phyloP scores from a whole-genome alignment of 805 yeast species.

The Millerozyma acaciae region DNA sequence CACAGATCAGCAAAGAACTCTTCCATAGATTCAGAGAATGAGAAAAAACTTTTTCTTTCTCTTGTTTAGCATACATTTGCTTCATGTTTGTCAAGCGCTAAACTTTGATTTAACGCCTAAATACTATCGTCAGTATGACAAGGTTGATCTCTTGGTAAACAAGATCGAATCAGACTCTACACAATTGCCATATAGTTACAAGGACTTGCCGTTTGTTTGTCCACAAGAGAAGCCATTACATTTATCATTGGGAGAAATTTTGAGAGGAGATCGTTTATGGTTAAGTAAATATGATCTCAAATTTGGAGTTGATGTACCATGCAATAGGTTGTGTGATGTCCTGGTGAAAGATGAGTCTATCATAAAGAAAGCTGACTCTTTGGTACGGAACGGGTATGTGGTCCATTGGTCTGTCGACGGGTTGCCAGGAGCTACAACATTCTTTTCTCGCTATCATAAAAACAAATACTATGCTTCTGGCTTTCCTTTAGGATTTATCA shows the following conservation, averaged over 20 bases:
- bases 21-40: no score
- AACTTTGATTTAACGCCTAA: slow-evolving; percentile 31
- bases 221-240: slow-evolving; percentile 63
- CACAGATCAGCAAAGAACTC: no score
- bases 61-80: neutral
- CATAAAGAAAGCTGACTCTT: slow-evolving; percentile 51
- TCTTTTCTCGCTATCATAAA: slow-evolving; percentile 51
- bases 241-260: slow-evolving; percentile 69
- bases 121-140: slow-evolving; percentile 48
- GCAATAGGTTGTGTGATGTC: slow-evolving; percentile 66
- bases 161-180: slow-evolving; percentile 76
- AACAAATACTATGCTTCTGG: slow-evolving; percentile 80
- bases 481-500: slow-evolving; percentile 73
- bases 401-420: slow-evolving; percentile 84
- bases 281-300: slow-evolving; percentile 63
- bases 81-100: slow-evolving; percentile 8
- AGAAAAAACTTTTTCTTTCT: no score
- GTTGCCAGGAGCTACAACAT: slow-evolving; percentile 85
- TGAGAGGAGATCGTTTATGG: slow-evolving; percentile 79
- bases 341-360: slow-evolving; percentile 47
- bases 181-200: slow-evolving; percentile 72
- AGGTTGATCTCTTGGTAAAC: slow-evolving; percentile 67
- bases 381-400: slow-evolving; percentile 67
- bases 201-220: slow-evolving; percentile 77
- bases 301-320: slow-evolving; percentile 63